phyloP scores from a whole-genome alignment of 2,329 filamentous ascomycete genomes.

The Penicillium sclerotigenum region DNA sequence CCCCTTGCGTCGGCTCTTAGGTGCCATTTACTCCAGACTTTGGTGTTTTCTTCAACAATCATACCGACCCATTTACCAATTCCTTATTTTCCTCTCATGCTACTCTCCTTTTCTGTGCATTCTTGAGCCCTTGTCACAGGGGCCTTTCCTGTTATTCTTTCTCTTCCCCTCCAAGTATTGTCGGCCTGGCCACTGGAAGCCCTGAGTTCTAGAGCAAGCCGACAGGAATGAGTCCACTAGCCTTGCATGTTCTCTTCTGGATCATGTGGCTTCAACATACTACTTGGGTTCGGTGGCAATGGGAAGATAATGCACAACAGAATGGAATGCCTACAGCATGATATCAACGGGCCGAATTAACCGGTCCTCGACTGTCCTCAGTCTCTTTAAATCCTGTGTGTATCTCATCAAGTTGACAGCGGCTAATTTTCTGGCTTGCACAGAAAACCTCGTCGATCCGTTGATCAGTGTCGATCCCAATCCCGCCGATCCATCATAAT shows the following conservation, averaged over 20 bases:
- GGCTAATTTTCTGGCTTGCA: not conserved
- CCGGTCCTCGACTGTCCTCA: not conserved
- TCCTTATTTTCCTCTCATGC: not conserved
- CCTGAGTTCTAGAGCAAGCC: not conserved
- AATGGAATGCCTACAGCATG: not conserved
- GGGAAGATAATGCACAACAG: not conserved
- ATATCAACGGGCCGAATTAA: not conserved
- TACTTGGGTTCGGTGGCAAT: not conserved
- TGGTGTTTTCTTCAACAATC: not conserved
- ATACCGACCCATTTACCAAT: not conserved
- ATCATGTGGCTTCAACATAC: not conserved
- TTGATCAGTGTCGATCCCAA: slow-evolving; percentile 1
- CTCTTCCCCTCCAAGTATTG: not conserved
- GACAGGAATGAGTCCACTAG: not conserved
- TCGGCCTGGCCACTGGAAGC: not conserved
- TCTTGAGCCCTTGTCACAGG: slow-evolving; percentile 1
- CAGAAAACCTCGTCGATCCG: not conserved
- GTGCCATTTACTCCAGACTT: not conserved
- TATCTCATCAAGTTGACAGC: not conserved
- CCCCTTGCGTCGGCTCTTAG: slow-evolving; percentile 4
- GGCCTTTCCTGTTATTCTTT: not conserved
- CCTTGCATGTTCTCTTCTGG: not conserved
- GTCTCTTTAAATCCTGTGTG: not conserved
- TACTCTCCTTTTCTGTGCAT: not conserved
- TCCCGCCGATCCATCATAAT: slow-evolving; percentile 1